Conservation (phyloP, 345 rosid species). For the rapeseed (Brassica napus) region Da-Ae NC_063436.1:25642001-25642500, state of each 20-base stretch:
- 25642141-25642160: neutral
- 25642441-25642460: neutral
- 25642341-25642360: neutral
- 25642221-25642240: neutral
- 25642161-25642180: neutral
- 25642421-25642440: neutral
- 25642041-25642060: neutral
- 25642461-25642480: constrained; percentile 39
- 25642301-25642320: neutral
- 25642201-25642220: neutral
- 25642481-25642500: constrained; percentile 47
- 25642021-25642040: neutral
- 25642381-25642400: neutral
- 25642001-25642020: neutral
- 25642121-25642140: neutral
- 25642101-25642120: neutral
- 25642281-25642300: neutral
- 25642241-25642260: neutral
- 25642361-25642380: neutral
- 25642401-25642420: neutral
- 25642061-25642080: neutral
- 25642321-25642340: neutral
- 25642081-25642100: neutral
- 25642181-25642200: neutral
- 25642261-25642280: neutral